Evolutionary conservation across 768 basidiomycete species (phyloP), one percentile per base, ranked within the genome.

Genomic region (Plicaturopsis crispa): DNA sequence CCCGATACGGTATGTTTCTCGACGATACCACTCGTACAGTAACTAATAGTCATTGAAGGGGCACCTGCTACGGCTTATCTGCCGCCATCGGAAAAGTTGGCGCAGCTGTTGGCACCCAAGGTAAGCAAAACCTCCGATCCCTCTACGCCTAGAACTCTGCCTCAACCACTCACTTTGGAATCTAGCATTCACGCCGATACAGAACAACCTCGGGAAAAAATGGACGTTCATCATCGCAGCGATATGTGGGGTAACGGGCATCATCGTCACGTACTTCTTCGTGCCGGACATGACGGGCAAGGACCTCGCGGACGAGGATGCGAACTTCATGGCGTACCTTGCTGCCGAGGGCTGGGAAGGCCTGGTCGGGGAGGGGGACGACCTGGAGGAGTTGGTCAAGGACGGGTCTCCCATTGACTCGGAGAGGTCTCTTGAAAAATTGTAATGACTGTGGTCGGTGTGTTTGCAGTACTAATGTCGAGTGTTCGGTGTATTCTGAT

Each of bases 221-320:
- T 79, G 75, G 77, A 80, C 75, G 4, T 80, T 80, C 45, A 80
- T 80, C 46, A 70, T 80, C 48, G 73, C 70, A 41, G 81, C 80
- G n/a, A 74, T 79, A 40, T 80, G 76, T 44, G 80, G 81, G 22
- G 60, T 77, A 23, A 56, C 63, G 6, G 82, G 81, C 16, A 72
- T 84, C 37, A 35, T 80, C 16, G 66, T 82, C 38, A 78, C 82
- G 3, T 83, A 75, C 49, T 74, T 81, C 56, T 80, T 76, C 53
- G 69, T 81, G 3, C 76, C 79, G 20, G 77, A 80, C 48, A 74
- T 75, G 70, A 80, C 78, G 16, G 75, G 76, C 1, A 62, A 73
- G 3, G 81, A 84, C 52, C 67, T 84, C 7, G 73, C 70, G 3
- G 76, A 78, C 6, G 81, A 82, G 50, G 82, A 84, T 48, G 63